Evolutionary conservation across 495 filamentous ascomycete species (phyloP), one percentile per base, ranked within the genome.

Genomic region (Penicillium psychrofluorescens): DNA sequence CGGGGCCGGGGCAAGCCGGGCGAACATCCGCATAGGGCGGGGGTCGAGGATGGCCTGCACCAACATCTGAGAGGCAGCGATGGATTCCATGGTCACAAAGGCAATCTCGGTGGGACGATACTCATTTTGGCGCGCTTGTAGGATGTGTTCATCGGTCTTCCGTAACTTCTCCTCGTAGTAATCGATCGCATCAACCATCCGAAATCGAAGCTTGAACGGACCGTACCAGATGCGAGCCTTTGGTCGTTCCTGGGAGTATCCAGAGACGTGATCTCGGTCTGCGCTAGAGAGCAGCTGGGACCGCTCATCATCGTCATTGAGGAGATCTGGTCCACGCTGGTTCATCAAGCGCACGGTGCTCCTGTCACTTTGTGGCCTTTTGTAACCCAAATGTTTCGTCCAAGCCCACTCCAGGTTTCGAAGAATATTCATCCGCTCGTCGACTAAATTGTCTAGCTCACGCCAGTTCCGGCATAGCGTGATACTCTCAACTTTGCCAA

Each of bases 41-140:
- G 92, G 88, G 54, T 95, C 90, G 27, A 99, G 77, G 5, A 90
- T 80, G 0, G 94, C 88, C 61, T 99, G 92, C 35, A 94, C 83
- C 11, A 89, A 88, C 85, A 96, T 94, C 70, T 98, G 92, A 44
- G 77, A 80, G 15, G 90, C 81, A n/a, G 88, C 85, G 46, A 91
- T 88, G 12, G 89, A 95, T 62, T 95, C 84, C 86, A 99, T 90
- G 1, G 94, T 96, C 29, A 99, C 88, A 61, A 97, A 97, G 7
- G 94, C 94, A 30, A 94, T 70, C 35, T 90, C 81, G 0, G 80
- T 89, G 2, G 94, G 75, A 8, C 73, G 66, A 56, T 86, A 96
- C 11, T 84, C 80, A 58, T 90, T 90, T 51, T 78, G 77, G 22
- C 94, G 77, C 0, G 85, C 80, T 11, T 50, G 61, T 14, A 61